Conservation (phyloP, 2,329 filamentous ascomycete species). For the Shiraia bambusicola region DNA sequence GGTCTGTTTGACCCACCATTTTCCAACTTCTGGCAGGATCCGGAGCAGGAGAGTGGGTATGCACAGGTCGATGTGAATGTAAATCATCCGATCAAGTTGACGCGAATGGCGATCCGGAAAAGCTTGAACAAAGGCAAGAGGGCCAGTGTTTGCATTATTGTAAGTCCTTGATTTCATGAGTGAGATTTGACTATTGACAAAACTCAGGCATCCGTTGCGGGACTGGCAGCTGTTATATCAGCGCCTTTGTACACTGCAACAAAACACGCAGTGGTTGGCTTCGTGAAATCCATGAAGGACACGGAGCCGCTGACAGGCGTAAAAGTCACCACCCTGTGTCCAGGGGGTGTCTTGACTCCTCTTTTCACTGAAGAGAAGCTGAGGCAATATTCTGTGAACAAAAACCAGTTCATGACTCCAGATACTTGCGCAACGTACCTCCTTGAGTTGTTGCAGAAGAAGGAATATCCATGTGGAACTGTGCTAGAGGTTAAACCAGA, state of each 20-base stretch:
- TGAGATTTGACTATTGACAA: background rate
- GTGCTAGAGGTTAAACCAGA: slow-evolving; percentile 24
- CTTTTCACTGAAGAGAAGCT: slow-evolving; percentile 25
- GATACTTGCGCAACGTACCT: slow-evolving; percentile 25
- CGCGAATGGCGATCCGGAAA: slow-evolving; percentile 31
- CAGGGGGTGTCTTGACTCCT: slow-evolving; percentile 28
- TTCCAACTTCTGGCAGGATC: slow-evolving; percentile 36
- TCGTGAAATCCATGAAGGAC: slow-evolving; percentile 31
- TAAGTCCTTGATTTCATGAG: slow-evolving; percentile 12
- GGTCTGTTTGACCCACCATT: slow-evolving; percentile 34
- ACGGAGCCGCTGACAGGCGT: slow-evolving; percentile 32
- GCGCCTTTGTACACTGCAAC: slow-evolving; percentile 35
- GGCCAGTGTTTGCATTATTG: slow-evolving; percentile 36
- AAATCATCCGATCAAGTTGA: slow-evolving; percentile 35
- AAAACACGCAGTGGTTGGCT: slow-evolving; percentile 36
- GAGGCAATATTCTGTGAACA: slow-evolving; percentile 22
- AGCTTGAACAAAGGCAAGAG: slow-evolving; percentile 29
- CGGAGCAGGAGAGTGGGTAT: slow-evolving; percentile 30
- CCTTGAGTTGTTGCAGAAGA: slow-evolving; percentile 31
- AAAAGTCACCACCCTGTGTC: slow-evolving; percentile 34
- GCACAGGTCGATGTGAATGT: slow-evolving; percentile 35
- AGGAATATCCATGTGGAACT: slow-evolving; percentile 28
- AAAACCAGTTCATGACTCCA: slow-evolving; percentile 16
- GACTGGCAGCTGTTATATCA: slow-evolving; percentile 26
- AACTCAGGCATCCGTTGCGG: slow-evolving; percentile 27